Evolutionary conservation across 306 rosid genomes (phyloP), one percentile per base, ranked within the genome.

Genomic region (Quercus berberidifolia): DNA sequence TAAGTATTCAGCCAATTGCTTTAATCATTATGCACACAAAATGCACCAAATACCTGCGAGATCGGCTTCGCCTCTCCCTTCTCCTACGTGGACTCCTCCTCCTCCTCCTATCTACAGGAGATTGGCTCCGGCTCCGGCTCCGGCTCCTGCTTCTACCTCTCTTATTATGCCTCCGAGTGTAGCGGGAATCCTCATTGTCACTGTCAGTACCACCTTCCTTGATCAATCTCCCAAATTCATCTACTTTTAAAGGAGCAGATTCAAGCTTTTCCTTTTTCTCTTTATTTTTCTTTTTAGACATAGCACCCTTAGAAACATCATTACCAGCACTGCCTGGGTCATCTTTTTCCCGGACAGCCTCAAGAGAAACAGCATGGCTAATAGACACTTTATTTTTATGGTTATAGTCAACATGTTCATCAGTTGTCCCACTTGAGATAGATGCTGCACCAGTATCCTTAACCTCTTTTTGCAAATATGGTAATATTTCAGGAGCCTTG

Each of bases 171-270:
- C 90, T 89, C 56, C 78, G 77, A 77, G 31, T 74, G 85, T 85
- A 52, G 81, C 23, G 77, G 82, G 90, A 88, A 81, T 82, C 90
- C 69, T 91, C 97, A 75, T 92, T 89, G 67, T 86, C 92, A 68
- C 96, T 91, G 78, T 91, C 96, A 85, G 88, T 75, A 71, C 86
- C 77, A 85, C 89, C 91, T 72, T 91, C 99, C 81, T 83, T 87
- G 15, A 78, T 84, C 80, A 91, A 77, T 80, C 99, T 95, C 79
- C 99, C 99, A 52, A 90, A 95, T 85, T 93, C 87, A 82, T 95
- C 99, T 67, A 91, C 92, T 85, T 90, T 87, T 21, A 80, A 56
- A 38, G 83, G 81, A 84, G 82, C 85, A 52, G 77, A 55, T 79
- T 86, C 87, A 58, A 74, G 18, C 81, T 86, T 85, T 59, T 76